Percentiles rank a stretch among this genome's conserved stretches.
phyloP scores from a whole-genome alignment of 2,329 filamentous ascomycete species.

The Talaromyces albobiverticillius region DNA sequence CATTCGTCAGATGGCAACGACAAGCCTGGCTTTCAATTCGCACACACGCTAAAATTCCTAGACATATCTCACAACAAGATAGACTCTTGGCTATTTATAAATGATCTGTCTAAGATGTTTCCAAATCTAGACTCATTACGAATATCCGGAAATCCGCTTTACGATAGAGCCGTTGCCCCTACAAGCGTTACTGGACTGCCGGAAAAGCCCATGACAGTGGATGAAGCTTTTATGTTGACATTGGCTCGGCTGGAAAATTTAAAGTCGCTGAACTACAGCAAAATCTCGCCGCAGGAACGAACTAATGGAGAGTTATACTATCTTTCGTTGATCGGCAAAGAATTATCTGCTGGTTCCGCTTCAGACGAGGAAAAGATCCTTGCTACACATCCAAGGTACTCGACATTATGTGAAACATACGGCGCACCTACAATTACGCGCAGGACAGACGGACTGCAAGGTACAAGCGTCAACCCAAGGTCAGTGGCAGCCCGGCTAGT shows the following conservation, averaged over 20 bases:
- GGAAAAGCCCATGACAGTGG: constrained; percentile 50
- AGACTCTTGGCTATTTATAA: constrained; percentile 69
- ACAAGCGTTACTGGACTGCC: constrained; percentile 38
- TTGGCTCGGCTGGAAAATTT: constrained; percentile 70
- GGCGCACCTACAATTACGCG: constrained; percentile 66
- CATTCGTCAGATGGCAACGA: constrained; percentile 23
- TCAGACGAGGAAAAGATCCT: constrained; percentile 55
- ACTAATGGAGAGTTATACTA: constrained; percentile 93
- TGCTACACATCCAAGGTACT: constrained; percentile 66
- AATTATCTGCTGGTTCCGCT: constrained; percentile 52
- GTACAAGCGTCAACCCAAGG: constrained; percentile 61
- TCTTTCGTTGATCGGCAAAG: constrained; percentile 74
- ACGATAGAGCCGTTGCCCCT: constrained; percentile 48
- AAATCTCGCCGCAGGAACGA: constrained; percentile 70
- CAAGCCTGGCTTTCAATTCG: constrained; percentile 48
- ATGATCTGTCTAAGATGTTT: constrained; percentile 64
- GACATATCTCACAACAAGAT: constrained; percentile 73
- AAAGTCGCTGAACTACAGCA: constrained; percentile 57
- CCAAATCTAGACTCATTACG: constrained; percentile 73
- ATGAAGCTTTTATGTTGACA: constrained; percentile 87
- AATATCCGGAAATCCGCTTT: constrained; percentile 83
- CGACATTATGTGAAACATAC: constrained; percentile 70
- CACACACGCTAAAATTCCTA: constrained; percentile 58
- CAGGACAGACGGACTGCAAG: constrained; percentile 36
- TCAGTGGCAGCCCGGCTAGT: constrained; percentile 78